Base-by-base conservation (phyloP, 2,329 filamentous ascomycete genomes). In the Tolypocladium capitatum region DNA sequence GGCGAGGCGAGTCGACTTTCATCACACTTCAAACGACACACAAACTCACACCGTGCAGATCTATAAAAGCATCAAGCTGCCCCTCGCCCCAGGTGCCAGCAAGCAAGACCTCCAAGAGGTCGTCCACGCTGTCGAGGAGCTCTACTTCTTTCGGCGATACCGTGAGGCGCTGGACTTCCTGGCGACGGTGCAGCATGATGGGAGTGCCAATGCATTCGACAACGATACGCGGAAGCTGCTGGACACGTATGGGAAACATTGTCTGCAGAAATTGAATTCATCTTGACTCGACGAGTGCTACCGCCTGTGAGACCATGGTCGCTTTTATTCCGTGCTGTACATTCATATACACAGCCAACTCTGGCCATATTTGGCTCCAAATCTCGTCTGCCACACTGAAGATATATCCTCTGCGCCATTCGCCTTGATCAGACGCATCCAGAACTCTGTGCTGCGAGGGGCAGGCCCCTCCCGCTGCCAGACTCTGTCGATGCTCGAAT, bases 51-150 rank as follows among this genome's bases (percentile, higher is more conserved):
- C 24, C 20, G 11, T 28, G 11, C 47, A 78, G 74, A 66, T 78
- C 24, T 63, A 66, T 57, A 61, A 69, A 40, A 62, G 59, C 0
- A 59, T 76, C 33, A 49, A 56, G 6, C 53, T 76, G 2, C 74
- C 74, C 0, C 52, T 74, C 11, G 53, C 52, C 3, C 51, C 56
- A 10, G 54, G 46, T 4, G 57, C 68, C 4, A 62, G 65, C 31
- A 80, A 78, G 55, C 68, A 67, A 38, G 65, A 70, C 32, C 62
- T 67, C 1, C 74, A 78, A 52, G 67, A 72, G n/a, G 54, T 75
- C 10, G 49, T 78, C 20, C 74, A 79, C 55, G 76, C 75, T 0
- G 71, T 75, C 8, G 75, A 79, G 56, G 76, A 80, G 59, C 63
- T 79, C 41, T 79, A 79, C 55, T 79, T 75, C 57, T 72, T 72